phyloP scores from a whole-genome alignment of 495 filamentous ascomycete species.

The Talaromyces proteolyticus region DNA sequence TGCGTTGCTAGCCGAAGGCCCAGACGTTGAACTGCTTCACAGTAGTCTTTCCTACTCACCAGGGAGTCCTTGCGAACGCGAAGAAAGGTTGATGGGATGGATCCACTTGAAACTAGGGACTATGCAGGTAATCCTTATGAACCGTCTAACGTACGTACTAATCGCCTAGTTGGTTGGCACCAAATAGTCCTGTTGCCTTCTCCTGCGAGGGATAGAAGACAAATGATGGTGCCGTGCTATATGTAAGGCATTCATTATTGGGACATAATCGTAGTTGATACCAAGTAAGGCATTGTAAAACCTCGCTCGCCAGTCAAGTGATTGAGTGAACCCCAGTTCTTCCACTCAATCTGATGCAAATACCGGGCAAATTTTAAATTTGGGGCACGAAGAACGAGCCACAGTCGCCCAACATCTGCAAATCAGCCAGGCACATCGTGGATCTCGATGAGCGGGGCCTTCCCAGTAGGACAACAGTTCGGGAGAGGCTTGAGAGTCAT shows the following conservation, averaged over 20 bases:
- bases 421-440: neutral
- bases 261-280: no score
- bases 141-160: neutral
- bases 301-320: no score
- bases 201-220: neutral
- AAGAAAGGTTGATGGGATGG: no score
- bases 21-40: no score
- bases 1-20: no score
- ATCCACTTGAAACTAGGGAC: no score
- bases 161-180: neutral
- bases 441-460: neutral
- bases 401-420: neutral
- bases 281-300: no score
- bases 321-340: no score
- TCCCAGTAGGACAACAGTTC: neutral
- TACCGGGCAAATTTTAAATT: neutral
- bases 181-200: neutral
- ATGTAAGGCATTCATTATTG: neutral
- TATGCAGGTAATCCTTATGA: no score
- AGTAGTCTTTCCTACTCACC: no score
- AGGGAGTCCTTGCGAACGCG: no score
- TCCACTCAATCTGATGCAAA: no score
- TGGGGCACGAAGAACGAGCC: neutral
- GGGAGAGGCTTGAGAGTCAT: neutral
- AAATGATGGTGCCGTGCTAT: neutral